These are phyloP conservation scores for Salvia rosmarinus DNA, from an alignment of 257 asterid species.

Conservation along the genomic window DNA sequence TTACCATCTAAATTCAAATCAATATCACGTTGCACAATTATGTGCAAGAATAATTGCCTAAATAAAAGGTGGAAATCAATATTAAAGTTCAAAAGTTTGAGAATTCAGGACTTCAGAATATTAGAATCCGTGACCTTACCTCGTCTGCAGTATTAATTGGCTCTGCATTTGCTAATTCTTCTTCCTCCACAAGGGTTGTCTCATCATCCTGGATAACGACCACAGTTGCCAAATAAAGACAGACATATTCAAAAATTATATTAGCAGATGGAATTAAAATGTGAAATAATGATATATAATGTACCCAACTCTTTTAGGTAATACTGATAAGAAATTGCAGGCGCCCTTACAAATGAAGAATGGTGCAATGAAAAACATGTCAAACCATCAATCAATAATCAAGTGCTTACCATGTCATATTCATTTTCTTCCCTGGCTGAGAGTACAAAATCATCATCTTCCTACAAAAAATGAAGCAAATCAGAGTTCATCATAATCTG, in stretches of 20 bases:
- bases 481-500: conserved; percentile 15
- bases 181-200: conserved; percentile 90
- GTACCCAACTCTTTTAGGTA: conserved; percentile 16
- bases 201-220: conserved; percentile 80
- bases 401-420: conserved; percentile 52
- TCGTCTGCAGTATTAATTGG: conserved; percentile 55
- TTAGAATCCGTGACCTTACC: conserved; percentile 44
- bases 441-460: conserved; percentile 81
- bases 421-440: conserved; percentile 70
- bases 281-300: conserved; percentile 11
- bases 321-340: conserved; percentile 13
- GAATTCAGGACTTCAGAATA: conserved; percentile 24
- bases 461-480: conserved; percentile 52
- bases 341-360: conserved; percentile 3
- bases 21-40: conserved; percentile 29
- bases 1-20: conserved; percentile 30
- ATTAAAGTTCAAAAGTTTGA: conserved; percentile 14
- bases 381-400: conserved; percentile 15
- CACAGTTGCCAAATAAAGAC: conserved; percentile 24
- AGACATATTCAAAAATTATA: conserved; percentile 17
- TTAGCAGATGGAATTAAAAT: conserved; percentile 11
- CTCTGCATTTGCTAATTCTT: conserved; percentile 78
- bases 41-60: conserved; percentile 27
- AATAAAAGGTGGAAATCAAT: conserved; percentile 24
- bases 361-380: conserved; percentile 9